Percentiles rank a stretch among this genome's conserved stretches.
phyloP scores from a whole-genome alignment of 73 alveolate species.

The Stentor coeruleus region DNA sequence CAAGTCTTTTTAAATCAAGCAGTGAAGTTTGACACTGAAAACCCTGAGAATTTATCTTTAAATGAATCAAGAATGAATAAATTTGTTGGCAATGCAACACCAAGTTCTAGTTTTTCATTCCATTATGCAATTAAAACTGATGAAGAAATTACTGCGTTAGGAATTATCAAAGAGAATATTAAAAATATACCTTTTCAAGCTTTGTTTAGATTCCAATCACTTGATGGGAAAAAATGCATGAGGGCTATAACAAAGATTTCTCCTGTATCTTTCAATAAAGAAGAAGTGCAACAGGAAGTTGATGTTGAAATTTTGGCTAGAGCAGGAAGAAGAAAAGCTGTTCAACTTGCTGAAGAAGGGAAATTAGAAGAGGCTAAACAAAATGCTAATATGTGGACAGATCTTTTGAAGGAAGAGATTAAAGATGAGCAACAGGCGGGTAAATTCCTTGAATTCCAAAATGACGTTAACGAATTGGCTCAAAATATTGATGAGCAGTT shows the following conservation, averaged over 20 bases:
- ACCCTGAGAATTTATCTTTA: neutral
- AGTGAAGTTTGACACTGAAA: conserved; percentile 65
- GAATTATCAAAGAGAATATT: conserved; percentile 46
- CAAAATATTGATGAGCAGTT: no score
- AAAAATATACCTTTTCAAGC: conserved; percentile 74
- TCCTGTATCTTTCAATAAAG: conserved; percentile 55
- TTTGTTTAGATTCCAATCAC: conserved; percentile 50
- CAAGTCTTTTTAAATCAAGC: conserved; percentile 70
- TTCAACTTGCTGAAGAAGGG: conserved; percentile 69
- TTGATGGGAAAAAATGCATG: conserved; percentile 70
- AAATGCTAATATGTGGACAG: conserved; percentile 37
- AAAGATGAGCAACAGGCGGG: neutral
- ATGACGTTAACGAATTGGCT: no score
- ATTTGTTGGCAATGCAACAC: conserved; percentile 79
- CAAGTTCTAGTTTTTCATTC: conserved; percentile 66
- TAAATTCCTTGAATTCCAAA: no score
- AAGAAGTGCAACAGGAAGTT: conserved; percentile 64
- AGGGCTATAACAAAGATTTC: conserved; percentile 64
- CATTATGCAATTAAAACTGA: conserved; percentile 69
- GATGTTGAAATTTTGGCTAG: conserved; percentile 66
- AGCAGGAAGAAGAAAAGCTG: conserved; percentile 70
- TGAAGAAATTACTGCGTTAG: conserved; percentile 51
- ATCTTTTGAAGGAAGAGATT: neutral
- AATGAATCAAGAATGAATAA: conserved; percentile 44
- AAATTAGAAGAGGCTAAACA: conserved; percentile 59